Conservation (phyloP, 2,329 filamentous ascomycete species). For the Dendrostoma leiphaemia region DNA sequence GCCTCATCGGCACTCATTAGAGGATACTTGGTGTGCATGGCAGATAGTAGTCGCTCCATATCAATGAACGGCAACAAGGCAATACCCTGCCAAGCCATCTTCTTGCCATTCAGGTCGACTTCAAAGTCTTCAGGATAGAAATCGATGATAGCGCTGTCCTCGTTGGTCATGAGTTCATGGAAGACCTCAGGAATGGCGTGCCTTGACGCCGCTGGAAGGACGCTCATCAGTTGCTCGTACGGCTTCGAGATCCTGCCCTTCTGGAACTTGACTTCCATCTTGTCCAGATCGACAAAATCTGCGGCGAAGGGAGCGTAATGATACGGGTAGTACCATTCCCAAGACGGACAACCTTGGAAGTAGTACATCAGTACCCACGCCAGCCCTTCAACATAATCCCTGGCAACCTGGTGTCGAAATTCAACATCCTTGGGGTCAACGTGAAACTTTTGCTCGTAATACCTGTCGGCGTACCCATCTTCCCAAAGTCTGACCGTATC, state of each 20-base stretch:
- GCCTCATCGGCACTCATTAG: constrained; percentile 74
- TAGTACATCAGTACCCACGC: constrained; percentile 97
- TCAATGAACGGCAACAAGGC: constrained; percentile 95
- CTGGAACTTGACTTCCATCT: constrained; percentile 77
- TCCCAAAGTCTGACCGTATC: constrained; percentile 94
- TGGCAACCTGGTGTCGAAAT: constrained; percentile 85
- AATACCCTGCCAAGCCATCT: constrained; percentile 97
- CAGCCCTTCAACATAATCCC: constrained; percentile 90
- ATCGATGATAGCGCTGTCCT: constrained; percentile 89
- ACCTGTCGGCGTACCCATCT: constrained; percentile 88
- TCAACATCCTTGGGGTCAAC: constrained; percentile 76
- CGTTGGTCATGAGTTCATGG: constrained; percentile 84
- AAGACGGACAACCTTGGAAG: constrained; percentile 95
- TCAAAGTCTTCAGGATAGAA: constrained; percentile 96
- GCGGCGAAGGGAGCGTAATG: constrained; percentile 97
- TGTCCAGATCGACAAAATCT: constrained; percentile 81
- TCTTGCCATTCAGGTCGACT: constrained; percentile 94
- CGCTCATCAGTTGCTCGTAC: constrained; percentile 98
- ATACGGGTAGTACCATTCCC: constrained; percentile 99
- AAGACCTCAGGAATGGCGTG: constrained; percentile 88
- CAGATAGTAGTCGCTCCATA: constrained; percentile 77
- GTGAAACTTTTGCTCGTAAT: constrained; percentile 96
- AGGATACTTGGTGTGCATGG: constrained; percentile 81
- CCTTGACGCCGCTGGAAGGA: constrained; percentile 88
- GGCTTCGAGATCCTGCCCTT: constrained; percentile 84